Percentiles rank a stretch among this genome's conserved stretches.
These are phyloP conservation scores for Chlorella sp. DNA, from an alignment of 139 green algal species.

Conservation along the genomic window DNA sequence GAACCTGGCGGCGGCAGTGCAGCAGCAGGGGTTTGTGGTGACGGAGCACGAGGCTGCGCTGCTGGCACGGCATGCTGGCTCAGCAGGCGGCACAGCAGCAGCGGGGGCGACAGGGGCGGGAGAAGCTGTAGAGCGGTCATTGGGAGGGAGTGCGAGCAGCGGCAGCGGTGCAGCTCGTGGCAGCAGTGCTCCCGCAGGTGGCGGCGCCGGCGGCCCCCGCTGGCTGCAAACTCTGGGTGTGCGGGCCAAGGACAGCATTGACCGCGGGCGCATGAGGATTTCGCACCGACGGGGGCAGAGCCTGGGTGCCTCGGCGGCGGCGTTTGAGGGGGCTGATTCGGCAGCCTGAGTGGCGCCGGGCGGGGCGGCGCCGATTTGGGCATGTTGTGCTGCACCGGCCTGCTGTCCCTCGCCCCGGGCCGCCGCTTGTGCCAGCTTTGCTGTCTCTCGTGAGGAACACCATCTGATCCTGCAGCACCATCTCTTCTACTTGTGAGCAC, in stretches of 20 bases:
- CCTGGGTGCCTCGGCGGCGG: neutral
- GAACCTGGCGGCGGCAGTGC: constrained; percentile 39
- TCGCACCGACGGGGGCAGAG: constrained; percentile 15
- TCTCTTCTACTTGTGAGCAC: too few relatives aligned
- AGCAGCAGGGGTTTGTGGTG: constrained; percentile 37
- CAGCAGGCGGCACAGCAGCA: neutral
- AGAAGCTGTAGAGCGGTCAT: neutral
- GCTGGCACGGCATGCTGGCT: neutral
- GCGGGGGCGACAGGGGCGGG: neutral
- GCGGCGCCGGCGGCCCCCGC: neutral
- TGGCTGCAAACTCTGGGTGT: neutral
- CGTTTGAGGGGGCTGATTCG: neutral
- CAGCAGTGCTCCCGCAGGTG: neutral
- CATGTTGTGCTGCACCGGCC: too few relatives aligned
- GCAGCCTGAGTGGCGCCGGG: neutral
- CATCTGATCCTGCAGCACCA: too few relatives aligned
- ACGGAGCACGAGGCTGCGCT: neutral
- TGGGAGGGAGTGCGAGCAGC: neutral
- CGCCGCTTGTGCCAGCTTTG: too few relatives aligned
- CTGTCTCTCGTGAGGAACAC: too few relatives aligned
- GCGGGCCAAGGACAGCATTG: constrained; percentile 6
- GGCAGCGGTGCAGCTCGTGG: too few relatives aligned
- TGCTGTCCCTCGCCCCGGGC: too few relatives aligned
- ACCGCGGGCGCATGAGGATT: constrained; percentile 25
- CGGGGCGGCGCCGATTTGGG: too few relatives aligned